phyloP scores from a whole-genome alignment of 1,284 basidiomycete genomes.

The Ganoderma lingzhi region DNA sequence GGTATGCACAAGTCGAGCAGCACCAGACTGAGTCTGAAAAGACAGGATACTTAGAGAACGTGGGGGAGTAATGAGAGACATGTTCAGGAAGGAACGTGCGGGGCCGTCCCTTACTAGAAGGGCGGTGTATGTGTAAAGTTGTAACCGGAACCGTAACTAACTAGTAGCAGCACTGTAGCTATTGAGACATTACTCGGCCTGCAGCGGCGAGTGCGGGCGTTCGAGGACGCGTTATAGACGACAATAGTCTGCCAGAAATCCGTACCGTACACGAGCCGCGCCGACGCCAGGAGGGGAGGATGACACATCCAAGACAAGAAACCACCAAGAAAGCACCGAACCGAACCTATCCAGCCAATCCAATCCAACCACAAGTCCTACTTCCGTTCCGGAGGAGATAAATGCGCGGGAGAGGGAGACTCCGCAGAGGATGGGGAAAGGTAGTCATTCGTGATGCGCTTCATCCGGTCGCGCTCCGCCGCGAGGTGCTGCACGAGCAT shows the following conservation, averaged over 20 bases:
- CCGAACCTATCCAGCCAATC: neutral
- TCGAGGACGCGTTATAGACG: slow-evolving; percentile 14
- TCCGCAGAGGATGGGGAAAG: slow-evolving; percentile 30
- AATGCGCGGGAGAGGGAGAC: slow-evolving; percentile 19
- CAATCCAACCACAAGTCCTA: neutral
- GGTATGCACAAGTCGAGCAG: slow-evolving; percentile 4
- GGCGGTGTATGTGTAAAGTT: slow-evolving; percentile 13
- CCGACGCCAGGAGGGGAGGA: neutral
- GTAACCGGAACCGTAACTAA: slow-evolving; percentile 1
- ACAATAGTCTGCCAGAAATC: slow-evolving; percentile 17
- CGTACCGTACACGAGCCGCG: slow-evolving; percentile 18
- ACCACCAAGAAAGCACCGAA: neutral
- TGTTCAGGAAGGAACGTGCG: slow-evolving; percentile 29
- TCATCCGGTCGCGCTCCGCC: slow-evolving; percentile 75
- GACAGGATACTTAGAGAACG: slow-evolving; percentile 1
- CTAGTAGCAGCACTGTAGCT: slow-evolving; percentile 24
- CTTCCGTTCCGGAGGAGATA: slow-evolving; percentile 8
- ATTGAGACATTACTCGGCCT: slow-evolving; percentile 28
- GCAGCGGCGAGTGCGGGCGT: slow-evolving; percentile 3
- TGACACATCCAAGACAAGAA: neutral
- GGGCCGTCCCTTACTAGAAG: slow-evolving; percentile 23
- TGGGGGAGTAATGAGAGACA: slow-evolving; percentile 7
- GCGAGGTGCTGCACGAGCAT: slow-evolving; percentile 80
- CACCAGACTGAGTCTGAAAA: neutral
- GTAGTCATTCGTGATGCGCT: slow-evolving; percentile 64